Percentiles rank a stretch among this genome's conserved stretches.
phyloP scores from a whole-genome alignment of 2,329 filamentous ascomycete genomes.

The Cladophialophora immunda region DNA sequence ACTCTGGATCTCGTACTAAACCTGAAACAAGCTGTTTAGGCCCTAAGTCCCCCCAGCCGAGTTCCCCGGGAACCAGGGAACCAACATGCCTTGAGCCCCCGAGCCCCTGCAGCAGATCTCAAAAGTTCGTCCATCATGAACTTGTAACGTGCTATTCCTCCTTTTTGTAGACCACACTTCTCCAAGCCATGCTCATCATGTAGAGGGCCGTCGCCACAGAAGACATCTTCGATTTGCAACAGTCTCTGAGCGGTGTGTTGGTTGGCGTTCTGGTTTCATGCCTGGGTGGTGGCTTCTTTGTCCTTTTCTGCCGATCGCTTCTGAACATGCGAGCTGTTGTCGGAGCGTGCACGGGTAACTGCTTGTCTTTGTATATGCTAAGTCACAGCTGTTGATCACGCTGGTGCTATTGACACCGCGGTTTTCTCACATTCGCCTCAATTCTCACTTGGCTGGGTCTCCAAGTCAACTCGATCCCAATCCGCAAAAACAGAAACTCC shows the following conservation, averaged over 20 bases:
- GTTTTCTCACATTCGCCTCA: conserved; percentile 5
- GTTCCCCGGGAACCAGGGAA: conserved; percentile 25
- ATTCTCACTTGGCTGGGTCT: not conserved
- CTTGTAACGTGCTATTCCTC: conserved; percentile 5
- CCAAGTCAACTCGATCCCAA: not conserved
- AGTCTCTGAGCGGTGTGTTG: conserved; percentile 15
- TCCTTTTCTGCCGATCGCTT: conserved; percentile 4
- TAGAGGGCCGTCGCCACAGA: not conserved
- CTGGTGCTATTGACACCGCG: not conserved
- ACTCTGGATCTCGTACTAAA: conserved; percentile 16
- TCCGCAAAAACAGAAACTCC: conserved; percentile 10
- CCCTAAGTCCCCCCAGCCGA: conserved; percentile 22
- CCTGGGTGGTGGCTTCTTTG: conserved; percentile 22
- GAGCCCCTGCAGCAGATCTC: conserved; percentile 30
- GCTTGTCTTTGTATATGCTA: conserved; percentile 14
- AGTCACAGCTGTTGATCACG: conserved; percentile 4
- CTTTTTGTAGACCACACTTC: conserved; percentile 1
- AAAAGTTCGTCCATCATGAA: conserved; percentile 16
- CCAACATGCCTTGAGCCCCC: conserved; percentile 13
- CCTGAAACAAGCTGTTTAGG: conserved; percentile 28
- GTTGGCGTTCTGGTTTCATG: conserved; percentile 20
- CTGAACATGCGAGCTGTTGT: conserved; percentile 2
- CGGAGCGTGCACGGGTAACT: not conserved
- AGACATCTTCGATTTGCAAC: conserved; percentile 12
- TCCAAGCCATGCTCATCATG: conserved; percentile 10